Percentiles rank a stretch among this genome's conserved stretches.
phyloP scores from a whole-genome alignment of 2,329 filamentous ascomycete species.

The Fusarium brachygibbosum region DNA sequence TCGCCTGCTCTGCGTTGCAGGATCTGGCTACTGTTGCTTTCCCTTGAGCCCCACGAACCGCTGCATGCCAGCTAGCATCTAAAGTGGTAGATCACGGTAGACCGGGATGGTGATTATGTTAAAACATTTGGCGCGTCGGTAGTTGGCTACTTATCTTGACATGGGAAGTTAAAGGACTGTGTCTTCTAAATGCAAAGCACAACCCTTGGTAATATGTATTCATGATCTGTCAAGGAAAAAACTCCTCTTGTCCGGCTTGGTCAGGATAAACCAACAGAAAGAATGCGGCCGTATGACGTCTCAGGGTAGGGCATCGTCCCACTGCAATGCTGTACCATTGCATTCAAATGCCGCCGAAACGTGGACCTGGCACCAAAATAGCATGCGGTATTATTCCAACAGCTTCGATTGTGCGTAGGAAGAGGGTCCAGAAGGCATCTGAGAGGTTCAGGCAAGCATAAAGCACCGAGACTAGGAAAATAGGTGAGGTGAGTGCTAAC shows the following conservation, averaged over 20 bases:
- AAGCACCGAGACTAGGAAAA: constrained; percentile 41
- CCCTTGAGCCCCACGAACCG: constrained; percentile 39
- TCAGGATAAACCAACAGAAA: constrained; percentile 14
- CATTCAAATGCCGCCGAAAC: constrained; percentile 40
- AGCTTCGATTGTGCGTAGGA: constrained; percentile 29
- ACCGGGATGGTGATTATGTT: constrained; percentile 17
- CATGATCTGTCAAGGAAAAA: constrained; percentile 4
- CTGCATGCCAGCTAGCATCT: constrained; percentile 41
- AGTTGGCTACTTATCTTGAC: not conserved
- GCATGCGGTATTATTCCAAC: constrained; percentile 41
- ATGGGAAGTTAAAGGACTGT: not conserved
- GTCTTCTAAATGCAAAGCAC: constrained; percentile 2
- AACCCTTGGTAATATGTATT: constrained; percentile 3
- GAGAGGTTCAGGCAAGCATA: constrained; percentile 30
- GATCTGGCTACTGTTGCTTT: constrained; percentile 34
- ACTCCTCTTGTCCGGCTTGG: constrained; percentile 12
- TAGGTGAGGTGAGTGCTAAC: constrained; percentile 41
- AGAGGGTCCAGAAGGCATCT: constrained; percentile 32
- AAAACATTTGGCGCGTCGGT: not conserved
- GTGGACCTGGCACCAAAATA: constrained; percentile 30
- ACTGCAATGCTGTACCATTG: constrained; percentile 28
- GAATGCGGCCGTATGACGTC: constrained; percentile 39
- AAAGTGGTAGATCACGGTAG: constrained; percentile 19
- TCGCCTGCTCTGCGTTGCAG: constrained; percentile 34
- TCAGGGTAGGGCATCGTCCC: constrained; percentile 31